Percentiles rank a stretch among this genome's conserved stretches.
Evolutionary conservation across 495 filamentous ascomycete species (phyloP).

Genomic region (Talaromyces proteolyticus): DNA sequence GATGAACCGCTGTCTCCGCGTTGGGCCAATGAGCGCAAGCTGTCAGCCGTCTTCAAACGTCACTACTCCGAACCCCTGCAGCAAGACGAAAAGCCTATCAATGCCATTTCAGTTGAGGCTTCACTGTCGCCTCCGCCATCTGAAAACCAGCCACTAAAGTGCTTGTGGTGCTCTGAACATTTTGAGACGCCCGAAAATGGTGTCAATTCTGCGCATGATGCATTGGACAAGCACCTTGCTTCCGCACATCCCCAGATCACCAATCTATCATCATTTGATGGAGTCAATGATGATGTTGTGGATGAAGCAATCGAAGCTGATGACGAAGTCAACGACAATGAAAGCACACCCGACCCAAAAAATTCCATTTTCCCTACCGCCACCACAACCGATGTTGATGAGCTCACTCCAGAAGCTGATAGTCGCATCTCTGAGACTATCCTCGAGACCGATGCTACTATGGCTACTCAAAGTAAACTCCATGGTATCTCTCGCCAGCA

Average conservation of each 20-base stretch:
- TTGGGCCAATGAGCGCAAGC: slow-evolving; percentile 1
- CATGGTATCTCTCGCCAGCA: slow-evolving; percentile 27
- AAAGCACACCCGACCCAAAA: background rate
- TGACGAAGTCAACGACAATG: slow-evolving; percentile 9
- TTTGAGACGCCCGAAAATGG: slow-evolving; percentile 22
- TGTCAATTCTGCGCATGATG: slow-evolving; percentile 18
- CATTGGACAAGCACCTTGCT: slow-evolving; percentile 26
- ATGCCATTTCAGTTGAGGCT: slow-evolving; percentile 29
- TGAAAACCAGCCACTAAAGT: slow-evolving; percentile 17
- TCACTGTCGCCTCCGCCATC: slow-evolving; percentile 30
- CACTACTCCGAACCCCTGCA: slow-evolving; percentile 30
- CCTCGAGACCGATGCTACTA: slow-evolving; percentile 14
- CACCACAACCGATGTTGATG: slow-evolving; percentile 9
- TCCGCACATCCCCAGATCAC: slow-evolving; percentile 26
- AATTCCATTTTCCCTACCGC: background rate
- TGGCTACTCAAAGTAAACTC: slow-evolving; percentile 24
- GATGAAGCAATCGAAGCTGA: slow-evolving; percentile 8
- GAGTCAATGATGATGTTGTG: slow-evolving; percentile 12
- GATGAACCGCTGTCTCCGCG: slow-evolving; percentile 38
- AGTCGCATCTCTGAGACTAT: slow-evolving; percentile 6
- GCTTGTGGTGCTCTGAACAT: slow-evolving; percentile 31
- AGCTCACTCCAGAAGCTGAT: background rate
- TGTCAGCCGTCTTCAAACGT: background rate
- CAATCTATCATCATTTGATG: slow-evolving; percentile 18
- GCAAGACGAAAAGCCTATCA: slow-evolving; percentile 6